Evolutionary conservation across 2,329 filamentous ascomycete genomes (phyloP).

Genomic region (Fusarium temperatum): DNA sequence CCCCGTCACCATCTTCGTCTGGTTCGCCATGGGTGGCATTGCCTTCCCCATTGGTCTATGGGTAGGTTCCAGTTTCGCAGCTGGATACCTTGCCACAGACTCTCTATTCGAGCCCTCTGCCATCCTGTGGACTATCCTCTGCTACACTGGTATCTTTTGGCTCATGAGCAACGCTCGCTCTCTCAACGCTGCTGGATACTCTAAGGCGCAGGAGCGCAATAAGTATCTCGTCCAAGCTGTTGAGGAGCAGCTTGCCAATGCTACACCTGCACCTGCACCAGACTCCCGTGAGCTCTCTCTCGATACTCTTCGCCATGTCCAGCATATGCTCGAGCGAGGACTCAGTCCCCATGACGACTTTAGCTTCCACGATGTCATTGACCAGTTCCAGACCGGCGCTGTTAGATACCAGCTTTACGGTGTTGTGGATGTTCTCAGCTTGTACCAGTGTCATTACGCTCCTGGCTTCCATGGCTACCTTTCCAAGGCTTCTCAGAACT

Average conservation of each 20-base stretch:
- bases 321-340: neutral
- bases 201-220: neutral
- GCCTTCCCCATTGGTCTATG: neutral
- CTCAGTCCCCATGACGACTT: neutral
- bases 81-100: neutral
- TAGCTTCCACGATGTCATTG: neutral
- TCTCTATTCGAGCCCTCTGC: neutral
- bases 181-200: neutral
- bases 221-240: neutral
- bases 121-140: neutral
- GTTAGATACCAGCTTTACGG: neutral
- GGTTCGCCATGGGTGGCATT: neutral
- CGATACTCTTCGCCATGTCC: neutral
- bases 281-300: neutral
- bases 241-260: neutral
- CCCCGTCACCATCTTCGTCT: neutral
- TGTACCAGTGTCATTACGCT: neutral
- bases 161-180: neutral
- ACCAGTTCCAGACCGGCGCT: neutral
- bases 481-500: neutral
- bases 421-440: neutral
- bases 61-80: neutral
- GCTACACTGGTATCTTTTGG: neutral
- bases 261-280: neutral
- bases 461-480: neutral